These are phyloP conservation scores for Gaeumannomyces tritici DNA, from an alignment of 2,329 filamentous ascomycete species.

Conservation along the genomic window DNA sequence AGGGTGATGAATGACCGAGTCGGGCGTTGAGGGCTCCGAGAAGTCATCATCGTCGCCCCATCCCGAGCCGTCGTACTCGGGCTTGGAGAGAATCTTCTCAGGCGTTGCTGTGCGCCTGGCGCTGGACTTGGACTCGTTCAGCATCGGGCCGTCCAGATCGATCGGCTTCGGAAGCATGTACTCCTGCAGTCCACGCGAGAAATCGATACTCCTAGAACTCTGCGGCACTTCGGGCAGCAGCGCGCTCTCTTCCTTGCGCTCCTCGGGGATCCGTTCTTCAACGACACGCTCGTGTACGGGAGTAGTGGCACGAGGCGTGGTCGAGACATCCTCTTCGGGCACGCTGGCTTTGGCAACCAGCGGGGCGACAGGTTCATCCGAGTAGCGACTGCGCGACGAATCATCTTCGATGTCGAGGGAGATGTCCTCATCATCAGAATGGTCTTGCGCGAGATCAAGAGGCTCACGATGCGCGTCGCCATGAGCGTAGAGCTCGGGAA, in stretches of 20 bases:
- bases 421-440: slow-evolving; percentile 16
- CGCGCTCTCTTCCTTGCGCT: slow-evolving; percentile 5
- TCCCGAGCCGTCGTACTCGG: slow-evolving; percentile 53
- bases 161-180: slow-evolving; percentile 35
- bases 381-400: slow-evolving; percentile 50
- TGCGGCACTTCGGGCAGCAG: slow-evolving; percentile 13
- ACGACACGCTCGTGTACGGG: slow-evolving; percentile 20
- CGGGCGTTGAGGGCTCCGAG: slow-evolving; percentile 64
- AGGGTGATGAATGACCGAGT: slow-evolving; percentile 81
- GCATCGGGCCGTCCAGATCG: slow-evolving; percentile 22
- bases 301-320: slow-evolving; percentile 39
- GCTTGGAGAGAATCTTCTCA: slow-evolving; percentile 41
- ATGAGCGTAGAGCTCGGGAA: slow-evolving; percentile 56
- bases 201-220: slow-evolving; percentile 22
- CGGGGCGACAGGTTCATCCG: slow-evolving; percentile 27
- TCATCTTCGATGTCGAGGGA: slow-evolving; percentile 26
- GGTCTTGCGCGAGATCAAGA: neutral
- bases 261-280: slow-evolving; percentile 11
- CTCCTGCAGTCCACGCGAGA: slow-evolving; percentile 33
- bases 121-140: slow-evolving; percentile 25
- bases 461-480: slow-evolving; percentile 28
- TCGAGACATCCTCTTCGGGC: slow-evolving; percentile 35
- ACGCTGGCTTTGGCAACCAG: slow-evolving; percentile 7
- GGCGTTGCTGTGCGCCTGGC: slow-evolving; percentile 39
- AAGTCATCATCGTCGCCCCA: slow-evolving; percentile 48